Evolutionary conservation across 2,329 filamentous ascomycete species (phyloP).

Genomic region (Endothia cerciana): DNA sequence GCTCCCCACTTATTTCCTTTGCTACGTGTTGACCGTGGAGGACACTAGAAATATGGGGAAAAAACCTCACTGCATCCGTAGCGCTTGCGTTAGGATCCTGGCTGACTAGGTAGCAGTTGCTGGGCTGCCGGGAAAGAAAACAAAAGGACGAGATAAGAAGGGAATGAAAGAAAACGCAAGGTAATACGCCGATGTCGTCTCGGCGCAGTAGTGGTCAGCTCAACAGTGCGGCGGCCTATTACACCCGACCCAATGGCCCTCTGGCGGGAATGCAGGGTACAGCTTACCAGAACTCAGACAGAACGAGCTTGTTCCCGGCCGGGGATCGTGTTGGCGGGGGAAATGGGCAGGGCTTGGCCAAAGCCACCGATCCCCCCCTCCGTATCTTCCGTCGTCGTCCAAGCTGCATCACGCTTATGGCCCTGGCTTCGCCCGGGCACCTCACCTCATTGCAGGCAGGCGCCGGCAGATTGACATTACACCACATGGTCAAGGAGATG

Average conservation of each 20-base stretch:
- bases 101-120: neutral
- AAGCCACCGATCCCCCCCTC: neutral
- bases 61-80: neutral
- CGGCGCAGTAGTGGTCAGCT: slow-evolving; percentile 4
- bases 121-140: neutral
- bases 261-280: slow-evolving; percentile 3
- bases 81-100: neutral
- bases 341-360: neutral
- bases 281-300: neutral
- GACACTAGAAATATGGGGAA: neutral
- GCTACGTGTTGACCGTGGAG: too few relatives aligned
- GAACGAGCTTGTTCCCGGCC: slow-evolving; percentile 5
- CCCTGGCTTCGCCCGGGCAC: neutral
- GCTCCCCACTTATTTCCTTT: slow-evolving; percentile 5
- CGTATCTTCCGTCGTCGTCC: neutral
- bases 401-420: neutral
- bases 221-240: slow-evolving; percentile 1
- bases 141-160: neutral
- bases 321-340: neutral
- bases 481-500: neutral
- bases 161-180: neutral
- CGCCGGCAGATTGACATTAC: slow-evolving; percentile 2
- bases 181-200: slow-evolving; percentile 2
- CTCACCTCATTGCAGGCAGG: neutral
- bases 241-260: neutral